A percentile compares a stretch with the other conserved stretches of the same genome.
Evolutionary conservation across 345 rosid species (phyloP).

Genomic region (Mercurialis annua): DNA sequence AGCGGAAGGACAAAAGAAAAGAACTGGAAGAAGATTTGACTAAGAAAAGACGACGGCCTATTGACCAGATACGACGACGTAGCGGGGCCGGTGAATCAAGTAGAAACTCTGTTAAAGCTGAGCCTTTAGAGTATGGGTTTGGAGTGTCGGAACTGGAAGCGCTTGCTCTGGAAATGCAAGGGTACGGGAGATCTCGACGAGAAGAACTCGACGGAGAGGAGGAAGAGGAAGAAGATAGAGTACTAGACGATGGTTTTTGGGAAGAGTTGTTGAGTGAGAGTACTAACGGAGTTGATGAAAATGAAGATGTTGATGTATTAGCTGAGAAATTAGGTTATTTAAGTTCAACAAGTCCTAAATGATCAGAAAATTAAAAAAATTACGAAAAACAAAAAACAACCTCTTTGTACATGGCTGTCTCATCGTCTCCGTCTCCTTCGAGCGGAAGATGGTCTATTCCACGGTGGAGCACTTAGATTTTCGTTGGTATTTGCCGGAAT

Average conservation of each 20-base stretch:
- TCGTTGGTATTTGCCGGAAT: conserved; percentile 34
- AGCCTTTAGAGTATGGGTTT: conserved; percentile 41
- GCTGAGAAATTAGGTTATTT: conserved; percentile 49
- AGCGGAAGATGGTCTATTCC: not conserved
- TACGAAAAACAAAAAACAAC: too few species aligned
- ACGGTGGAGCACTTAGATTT: not conserved
- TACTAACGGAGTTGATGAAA: conserved; percentile 27
- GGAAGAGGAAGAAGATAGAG: conserved; percentile 33
- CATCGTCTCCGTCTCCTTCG: too few species aligned
- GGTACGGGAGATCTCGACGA: conserved; percentile 37
- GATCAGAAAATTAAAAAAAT: conserved; percentile 1
- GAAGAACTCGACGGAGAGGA: conserved; percentile 28
- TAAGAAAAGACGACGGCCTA: conserved; percentile 47
- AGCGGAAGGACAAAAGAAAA: conserved; percentile 43
- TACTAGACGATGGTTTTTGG: conserved; percentile 48
- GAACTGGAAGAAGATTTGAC: conserved; percentile 51
- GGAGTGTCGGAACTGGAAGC: conserved; percentile 76
- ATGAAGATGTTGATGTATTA: conserved; percentile 45
- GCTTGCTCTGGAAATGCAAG: conserved; percentile 87
- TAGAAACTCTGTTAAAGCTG: conserved; percentile 36
- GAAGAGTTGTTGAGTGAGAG: conserved; percentile 39
- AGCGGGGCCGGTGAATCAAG: conserved; percentile 9
- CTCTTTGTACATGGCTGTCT: not conserved
- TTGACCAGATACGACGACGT: conserved; percentile 28
- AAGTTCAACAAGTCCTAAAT: conserved; percentile 46